Percentiles rank a stretch among this genome's conserved stretches.
phyloP scores from a whole-genome alignment of 2,329 filamentous ascomycete genomes.

The Phaeomoniella chlamydospora region DNA sequence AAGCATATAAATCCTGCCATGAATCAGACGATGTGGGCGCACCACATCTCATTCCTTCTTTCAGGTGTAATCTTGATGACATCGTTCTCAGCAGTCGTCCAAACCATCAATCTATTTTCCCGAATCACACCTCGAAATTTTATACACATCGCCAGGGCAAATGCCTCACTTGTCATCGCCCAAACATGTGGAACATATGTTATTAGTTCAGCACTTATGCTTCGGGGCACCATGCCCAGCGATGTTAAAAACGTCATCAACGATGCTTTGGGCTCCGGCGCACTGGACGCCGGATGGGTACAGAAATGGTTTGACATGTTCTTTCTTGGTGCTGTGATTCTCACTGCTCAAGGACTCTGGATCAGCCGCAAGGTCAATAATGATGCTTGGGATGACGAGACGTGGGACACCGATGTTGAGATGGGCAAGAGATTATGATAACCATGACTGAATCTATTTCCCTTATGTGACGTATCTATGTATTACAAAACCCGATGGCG shows the following conservation, averaged over 20 bases:
- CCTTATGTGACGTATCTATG: too few species aligned
- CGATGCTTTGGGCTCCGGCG: conserved; percentile 56
- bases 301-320: conserved; percentile 80
- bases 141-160: conserved; percentile 60
- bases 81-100: conserved; percentile 69
- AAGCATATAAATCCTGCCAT: conserved; percentile 74
- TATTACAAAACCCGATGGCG: too few species aligned
- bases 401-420: conserved; percentile 49
- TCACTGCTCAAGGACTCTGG: conserved; percentile 60
- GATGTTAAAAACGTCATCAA: conserved; percentile 66
- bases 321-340: conserved; percentile 56
- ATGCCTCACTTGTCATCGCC: conserved; percentile 63
- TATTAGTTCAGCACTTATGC: conserved; percentile 61
- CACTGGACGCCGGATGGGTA: conserved; percentile 57
- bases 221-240: conserved; percentile 62
- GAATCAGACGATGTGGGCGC: conserved; percentile 69
- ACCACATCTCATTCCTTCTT: conserved; percentile 71
- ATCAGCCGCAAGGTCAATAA: conserved; percentile 47
- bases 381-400: conserved; percentile 36
- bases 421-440: conserved; percentile 54
- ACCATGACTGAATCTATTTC: too few species aligned
- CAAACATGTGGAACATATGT: conserved; percentile 78
- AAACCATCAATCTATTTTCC: conserved; percentile 70
- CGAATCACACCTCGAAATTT: conserved; percentile 55
- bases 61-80: conserved; percentile 71